A percentile compares a stretch with the other conserved stretches of the same genome.
These are phyloP conservation scores for Penicillium sp. DNA, from an alignment of 2,329 filamentous ascomycete species.

Conservation along the genomic window DNA sequence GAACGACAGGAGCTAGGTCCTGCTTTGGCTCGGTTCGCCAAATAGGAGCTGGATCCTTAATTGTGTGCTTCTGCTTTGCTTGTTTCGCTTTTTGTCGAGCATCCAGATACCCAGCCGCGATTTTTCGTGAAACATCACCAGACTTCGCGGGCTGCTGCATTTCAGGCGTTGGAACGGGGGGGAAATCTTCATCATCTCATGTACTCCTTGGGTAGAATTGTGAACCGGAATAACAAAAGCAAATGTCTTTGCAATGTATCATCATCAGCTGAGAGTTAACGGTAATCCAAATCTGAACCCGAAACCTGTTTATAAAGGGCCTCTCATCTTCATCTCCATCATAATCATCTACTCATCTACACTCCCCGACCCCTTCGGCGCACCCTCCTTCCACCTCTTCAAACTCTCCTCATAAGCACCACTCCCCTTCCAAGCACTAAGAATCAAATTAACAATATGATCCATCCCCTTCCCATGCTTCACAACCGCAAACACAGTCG, in stretches of 20 bases:
- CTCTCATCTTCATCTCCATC: neutral
- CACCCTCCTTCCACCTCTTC: constrained; percentile 51
- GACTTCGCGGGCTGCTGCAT: constrained; percentile 29
- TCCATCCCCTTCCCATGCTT: constrained; percentile 85
- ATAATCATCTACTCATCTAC: constrained; percentile 32
- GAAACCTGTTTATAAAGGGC: neutral
- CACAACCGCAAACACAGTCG: constrained; percentile 96
- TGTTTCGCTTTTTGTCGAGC: constrained; percentile 24
- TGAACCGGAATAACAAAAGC: constrained; percentile 23
- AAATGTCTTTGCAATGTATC: constrained; percentile 16
- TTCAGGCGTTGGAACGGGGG: constrained; percentile 29
- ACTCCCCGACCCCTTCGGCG: constrained; percentile 41
- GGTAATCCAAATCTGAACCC: neutral
- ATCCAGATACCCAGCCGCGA: constrained; percentile 34
- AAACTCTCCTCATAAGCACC: constrained; percentile 64
- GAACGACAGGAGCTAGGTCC: constrained; percentile 79
- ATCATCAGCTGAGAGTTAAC: constrained; percentile 3
- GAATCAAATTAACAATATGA: constrained; percentile 82
- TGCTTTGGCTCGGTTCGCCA: constrained; percentile 81
- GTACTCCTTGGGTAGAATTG: constrained; percentile 24
- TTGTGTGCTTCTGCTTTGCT: constrained; percentile 12
- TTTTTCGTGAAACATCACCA: constrained; percentile 26
- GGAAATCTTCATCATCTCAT: constrained; percentile 19
- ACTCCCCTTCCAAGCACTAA: constrained; percentile 90
- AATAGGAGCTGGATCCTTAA: constrained; percentile 54